phyloP scores from a whole-genome alignment of 495 filamentous ascomycete genomes.

The Lophium mytilinum region DNA sequence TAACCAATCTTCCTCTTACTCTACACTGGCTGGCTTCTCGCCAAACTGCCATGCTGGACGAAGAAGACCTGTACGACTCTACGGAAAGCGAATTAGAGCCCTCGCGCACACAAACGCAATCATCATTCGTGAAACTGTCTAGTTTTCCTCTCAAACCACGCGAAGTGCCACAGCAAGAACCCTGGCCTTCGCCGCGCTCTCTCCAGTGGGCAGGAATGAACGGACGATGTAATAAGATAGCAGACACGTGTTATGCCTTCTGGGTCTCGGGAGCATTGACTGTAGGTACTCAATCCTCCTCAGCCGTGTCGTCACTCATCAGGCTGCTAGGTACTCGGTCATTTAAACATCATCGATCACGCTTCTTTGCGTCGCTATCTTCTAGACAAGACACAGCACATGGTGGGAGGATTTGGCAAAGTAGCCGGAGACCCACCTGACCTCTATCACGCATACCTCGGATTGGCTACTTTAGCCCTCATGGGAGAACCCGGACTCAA shows the following conservation, averaged over 20 bases:
- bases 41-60: slow-evolving; percentile 41
- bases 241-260: slow-evolving; percentile 92
- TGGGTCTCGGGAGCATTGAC: slow-evolving; percentile 71
- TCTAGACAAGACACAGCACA: slow-evolving; percentile 81
- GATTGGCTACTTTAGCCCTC: slow-evolving; percentile 61
- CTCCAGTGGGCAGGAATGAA: slow-evolving; percentile 65
- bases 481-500: slow-evolving; percentile 25
- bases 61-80: slow-evolving; percentile 38
- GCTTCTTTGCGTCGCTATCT: slow-evolving; percentile 64
- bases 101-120: slow-evolving; percentile 19
- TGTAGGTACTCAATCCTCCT: slow-evolving; percentile 35
- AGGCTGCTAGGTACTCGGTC: slow-evolving; percentile 52
- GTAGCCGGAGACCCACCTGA: slow-evolving; percentile 73
- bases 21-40: slow-evolving; percentile 62
- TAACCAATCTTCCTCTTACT: slow-evolving; percentile 38
- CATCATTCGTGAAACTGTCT: slow-evolving; percentile 21
- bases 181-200: slow-evolving; percentile 18
- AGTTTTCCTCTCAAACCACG: slow-evolving; percentile 20
- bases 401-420: slow-evolving; percentile 87
- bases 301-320: neutral
- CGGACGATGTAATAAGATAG: slow-evolving; percentile 77
- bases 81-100: slow-evolving; percentile 23
- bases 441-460: slow-evolving; percentile 84
- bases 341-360: slow-evolving; percentile 51
- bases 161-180: slow-evolving; percentile 10